phyloP scores from a whole-genome alignment of 2,329 filamentous ascomycete species.

The Chaetomiaceae sp. region DNA sequence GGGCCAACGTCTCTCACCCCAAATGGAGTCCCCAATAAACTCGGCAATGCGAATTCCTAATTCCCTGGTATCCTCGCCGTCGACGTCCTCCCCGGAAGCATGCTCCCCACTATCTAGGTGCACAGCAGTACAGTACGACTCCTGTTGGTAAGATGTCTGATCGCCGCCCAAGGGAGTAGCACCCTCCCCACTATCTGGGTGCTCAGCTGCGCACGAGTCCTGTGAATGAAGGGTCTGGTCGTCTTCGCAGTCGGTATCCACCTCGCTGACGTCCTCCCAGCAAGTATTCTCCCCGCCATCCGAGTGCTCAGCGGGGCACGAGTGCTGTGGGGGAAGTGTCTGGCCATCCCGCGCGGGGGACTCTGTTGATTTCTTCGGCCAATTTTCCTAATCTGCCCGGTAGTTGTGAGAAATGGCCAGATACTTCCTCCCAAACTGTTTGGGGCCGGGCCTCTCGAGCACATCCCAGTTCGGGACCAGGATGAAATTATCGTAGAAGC shows the following conservation, averaged over 20 bases:
- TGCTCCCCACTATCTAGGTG: too few species aligned
- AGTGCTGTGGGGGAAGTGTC: not conserved
- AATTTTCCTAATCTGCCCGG: conserved; percentile 43
- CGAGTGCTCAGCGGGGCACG: not conserved
- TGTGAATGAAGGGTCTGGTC: too few species aligned
- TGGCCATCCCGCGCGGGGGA: too few species aligned
- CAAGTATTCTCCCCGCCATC: not conserved
- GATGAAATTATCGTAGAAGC: conserved; percentile 77
- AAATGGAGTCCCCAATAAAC: not conserved
- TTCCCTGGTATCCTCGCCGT: not conserved
- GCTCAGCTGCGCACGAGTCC: too few species aligned
- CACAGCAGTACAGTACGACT: too few species aligned
- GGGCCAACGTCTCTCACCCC: too few species aligned
- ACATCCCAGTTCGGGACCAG: conserved; percentile 71
- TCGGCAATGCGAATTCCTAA: not conserved
- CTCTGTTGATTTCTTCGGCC: not conserved
- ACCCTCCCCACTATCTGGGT: too few species aligned
- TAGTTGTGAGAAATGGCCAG: conserved; percentile 71
- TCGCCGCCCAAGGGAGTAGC: too few species aligned
- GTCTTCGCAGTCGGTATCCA: too few species aligned
- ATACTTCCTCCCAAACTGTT: conserved; percentile 55
- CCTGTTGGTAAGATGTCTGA: too few species aligned
- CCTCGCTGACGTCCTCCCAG: too few species aligned
- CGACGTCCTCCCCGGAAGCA: too few species aligned
- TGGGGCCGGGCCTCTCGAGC: conserved; percentile 48